phyloP scores from a whole-genome alignment of 2,329 filamentous ascomycete genomes.

The Botrytis fragariae region DNA sequence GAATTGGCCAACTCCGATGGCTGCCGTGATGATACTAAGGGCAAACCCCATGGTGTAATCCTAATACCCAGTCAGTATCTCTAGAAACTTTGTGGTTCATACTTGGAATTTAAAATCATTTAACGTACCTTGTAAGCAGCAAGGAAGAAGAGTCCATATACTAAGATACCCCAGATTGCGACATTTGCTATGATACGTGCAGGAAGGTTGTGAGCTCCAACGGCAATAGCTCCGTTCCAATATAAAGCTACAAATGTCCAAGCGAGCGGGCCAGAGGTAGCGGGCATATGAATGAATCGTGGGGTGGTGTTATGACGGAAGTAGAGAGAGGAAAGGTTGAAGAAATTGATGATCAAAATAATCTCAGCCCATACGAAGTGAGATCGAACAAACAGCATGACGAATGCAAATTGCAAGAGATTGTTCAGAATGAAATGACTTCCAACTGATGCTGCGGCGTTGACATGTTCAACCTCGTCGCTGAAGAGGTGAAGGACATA shows the following conservation, averaged over 20 bases:
- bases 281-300: slow-evolving; percentile 72
- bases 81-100: not conserved
- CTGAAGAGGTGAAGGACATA: slow-evolving; percentile 79
- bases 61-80: slow-evolving; percentile 38
- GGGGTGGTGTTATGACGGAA: slow-evolving; percentile 73
- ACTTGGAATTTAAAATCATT: not conserved
- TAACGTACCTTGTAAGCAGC: slow-evolving; percentile 62
- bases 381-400: slow-evolving; percentile 76
- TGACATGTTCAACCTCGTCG: slow-evolving; percentile 58
- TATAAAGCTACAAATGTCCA: slow-evolving; percentile 86
- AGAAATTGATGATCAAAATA: slow-evolving; percentile 74
- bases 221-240: slow-evolving; percentile 83
- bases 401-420: slow-evolving; percentile 75
- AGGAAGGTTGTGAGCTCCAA: slow-evolving; percentile 64
- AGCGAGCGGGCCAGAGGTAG: slow-evolving; percentile 73
- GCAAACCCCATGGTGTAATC: slow-evolving; percentile 77
- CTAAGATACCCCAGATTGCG: slow-evolving; percentile 81
- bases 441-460: slow-evolving; percentile 72
- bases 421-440: slow-evolving; percentile 86
- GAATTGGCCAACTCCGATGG: slow-evolving; percentile 77
- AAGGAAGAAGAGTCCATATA: slow-evolving; percentile 75
- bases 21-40: slow-evolving; percentile 68
- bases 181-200: slow-evolving; percentile 82
- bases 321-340: slow-evolving; percentile 76
- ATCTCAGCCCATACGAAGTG: slow-evolving; percentile 75